These are phyloP conservation scores for Parietaria judaica DNA, from an alignment of 306 rosid species.

Conservation along the genomic window DNA sequence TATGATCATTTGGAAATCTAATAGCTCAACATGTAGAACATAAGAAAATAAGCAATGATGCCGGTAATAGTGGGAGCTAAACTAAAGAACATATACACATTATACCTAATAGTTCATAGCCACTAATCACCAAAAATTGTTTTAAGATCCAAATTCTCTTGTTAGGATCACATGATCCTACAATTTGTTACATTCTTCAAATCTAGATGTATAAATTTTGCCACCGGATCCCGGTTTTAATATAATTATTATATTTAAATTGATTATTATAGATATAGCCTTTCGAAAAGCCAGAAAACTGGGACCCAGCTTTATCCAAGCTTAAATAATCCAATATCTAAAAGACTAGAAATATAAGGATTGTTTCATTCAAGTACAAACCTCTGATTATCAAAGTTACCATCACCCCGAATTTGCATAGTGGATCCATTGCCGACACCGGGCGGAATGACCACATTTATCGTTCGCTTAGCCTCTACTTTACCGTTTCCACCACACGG, in stretches of 20 bases:
- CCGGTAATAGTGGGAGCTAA: neutral
- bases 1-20: no score
- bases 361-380: constrained; percentile 8
- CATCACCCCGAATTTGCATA: constrained; percentile 66
- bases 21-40: no score
- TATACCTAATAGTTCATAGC: neutral
- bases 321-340: neutral
- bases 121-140: no score
- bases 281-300: no score
- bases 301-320: neutral
- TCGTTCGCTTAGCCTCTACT: constrained; percentile 41
- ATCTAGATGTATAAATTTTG: neutral
- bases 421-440: constrained; percentile 80
- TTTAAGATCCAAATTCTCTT: no score
- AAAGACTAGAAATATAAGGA: neutral
- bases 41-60: neutral
- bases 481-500: constrained; percentile 65
- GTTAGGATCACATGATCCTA: no score
- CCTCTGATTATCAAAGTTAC: constrained; percentile 69
- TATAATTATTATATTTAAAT: no score
- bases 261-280: no score
- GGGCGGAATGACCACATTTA: constrained; percentile 59
- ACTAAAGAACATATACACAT: neutral
- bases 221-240: no score
- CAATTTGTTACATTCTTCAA: neutral